A percentile compares a stretch with the other conserved stretches of the same genome.
Evolutionary conservation across 2,329 filamentous ascomycete genomes (phyloP).

Genomic region (Penicillium carneum): DNA sequence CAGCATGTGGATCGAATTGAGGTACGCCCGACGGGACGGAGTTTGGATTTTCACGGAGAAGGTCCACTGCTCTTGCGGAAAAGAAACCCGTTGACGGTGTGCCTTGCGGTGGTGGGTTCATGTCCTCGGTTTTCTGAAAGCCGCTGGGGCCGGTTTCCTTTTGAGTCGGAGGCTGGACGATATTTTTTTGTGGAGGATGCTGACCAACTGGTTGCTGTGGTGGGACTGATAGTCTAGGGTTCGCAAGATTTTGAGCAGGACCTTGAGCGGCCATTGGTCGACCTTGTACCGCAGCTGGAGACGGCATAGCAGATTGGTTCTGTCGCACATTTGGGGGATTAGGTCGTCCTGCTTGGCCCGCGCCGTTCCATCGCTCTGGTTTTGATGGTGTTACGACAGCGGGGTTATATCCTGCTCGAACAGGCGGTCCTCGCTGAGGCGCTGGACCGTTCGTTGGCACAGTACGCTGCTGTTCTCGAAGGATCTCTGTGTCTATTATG

Average conservation of each 20-base stretch:
- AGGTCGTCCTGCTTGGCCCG: conserved; percentile 34
- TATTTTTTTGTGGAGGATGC: conserved; percentile 20
- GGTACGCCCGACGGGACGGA: conserved; percentile 55
- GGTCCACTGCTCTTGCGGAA: conserved; percentile 71
- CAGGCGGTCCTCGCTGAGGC: conserved; percentile 33
- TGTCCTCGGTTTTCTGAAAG: conserved; percentile 30
- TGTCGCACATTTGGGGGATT: conserved; percentile 34
- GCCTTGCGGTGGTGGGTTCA: conserved; percentile 41
- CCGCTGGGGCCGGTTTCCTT: conserved; percentile 29
- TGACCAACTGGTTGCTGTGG: conserved; percentile 29
- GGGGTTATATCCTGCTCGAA: conserved; percentile 30
- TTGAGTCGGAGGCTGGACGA: conserved; percentile 36
- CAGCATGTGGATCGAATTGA: conserved; percentile 74
- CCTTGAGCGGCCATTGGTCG: conserved; percentile 30
- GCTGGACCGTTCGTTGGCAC: conserved; percentile 35
- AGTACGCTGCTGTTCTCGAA: conserved; percentile 36
- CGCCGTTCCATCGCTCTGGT: conserved; percentile 43
- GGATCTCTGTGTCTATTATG: conserved; percentile 57
- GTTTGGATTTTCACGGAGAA: conserved; percentile 61
- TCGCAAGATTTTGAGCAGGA: conserved; percentile 33
- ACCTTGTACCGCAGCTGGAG: conserved; percentile 28
- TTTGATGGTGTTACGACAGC: conserved; percentile 50
- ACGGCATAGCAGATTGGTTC: conserved; percentile 29
- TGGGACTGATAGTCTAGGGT: conserved; percentile 27
- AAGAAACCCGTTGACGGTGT: conserved; percentile 64